Base-by-base conservation (phyloP, 768 basidiomycete species). In the Auriscalpium vulgare region DNA sequence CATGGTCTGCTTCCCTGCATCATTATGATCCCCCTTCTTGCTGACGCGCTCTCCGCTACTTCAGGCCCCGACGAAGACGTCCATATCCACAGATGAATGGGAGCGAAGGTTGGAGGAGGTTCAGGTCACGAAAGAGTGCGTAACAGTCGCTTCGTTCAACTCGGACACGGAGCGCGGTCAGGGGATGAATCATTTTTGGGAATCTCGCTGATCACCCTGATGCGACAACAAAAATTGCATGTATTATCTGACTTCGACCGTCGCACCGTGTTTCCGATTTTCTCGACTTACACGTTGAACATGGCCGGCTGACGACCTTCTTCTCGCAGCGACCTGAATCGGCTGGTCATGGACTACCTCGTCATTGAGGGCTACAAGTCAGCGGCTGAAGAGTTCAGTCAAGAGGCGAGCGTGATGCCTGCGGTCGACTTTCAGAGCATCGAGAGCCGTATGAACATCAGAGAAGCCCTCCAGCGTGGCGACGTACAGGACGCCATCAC, bases 311-410 rank as follows among this genome's bases (percentile, higher is more conserved):
- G 29, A 29, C 11, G 49, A 46, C n/a, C 37, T 54, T 44, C 34
- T 57, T 56, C 56, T 54, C 51, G 38, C 65, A 99, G 97, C 72
- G 94, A 99, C 71, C 75, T 98, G 56, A 95, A 98, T 70, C 82
- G 87, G 4, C 81, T 98, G 21, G 84, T 99, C 47, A 94, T 97
- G 85, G 93, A 99, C 68, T 98, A 97, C 71, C 87, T 98, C 59
- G 90, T 97, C 59, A 91, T 97, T 53, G 95, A 98, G 67, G 97
- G 97, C 2, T 98, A 94, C 79, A 93, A 94, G 68, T 85, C 89
- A 11, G 93, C 97, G 0, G 97, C 97, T 1, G 88, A 97, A 65
- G 89, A 95, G 69, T 97, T 99, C 66, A 87, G 91, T 57, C 81
- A 84, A 48, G 97, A 99, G 67, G 88, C 95, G 17, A 81, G 83